These are phyloP conservation scores for Sordaria brevicollis DNA, from an alignment of 495 filamentous ascomycete genomes.

Conservation along the genomic window DNA sequence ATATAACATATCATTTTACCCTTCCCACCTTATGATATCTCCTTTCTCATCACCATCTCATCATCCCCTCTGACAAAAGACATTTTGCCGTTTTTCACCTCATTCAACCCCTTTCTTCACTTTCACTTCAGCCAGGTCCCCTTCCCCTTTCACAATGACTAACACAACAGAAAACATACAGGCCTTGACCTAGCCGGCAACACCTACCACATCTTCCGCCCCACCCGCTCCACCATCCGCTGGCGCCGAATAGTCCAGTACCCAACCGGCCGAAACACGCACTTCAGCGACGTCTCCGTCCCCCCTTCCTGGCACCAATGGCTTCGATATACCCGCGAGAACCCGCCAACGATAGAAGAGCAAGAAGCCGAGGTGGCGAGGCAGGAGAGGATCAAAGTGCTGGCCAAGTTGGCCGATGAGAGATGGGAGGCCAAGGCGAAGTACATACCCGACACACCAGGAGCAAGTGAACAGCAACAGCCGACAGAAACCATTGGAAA, in stretches of 20 bases:
- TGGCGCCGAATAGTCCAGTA: slow-evolving; percentile 61
- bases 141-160: background rate
- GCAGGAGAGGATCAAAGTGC: slow-evolving; percentile 55
- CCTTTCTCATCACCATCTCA: background rate
- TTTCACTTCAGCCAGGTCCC: background rate
- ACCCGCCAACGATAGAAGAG: slow-evolving; percentile 65
- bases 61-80: too few relatives aligned
- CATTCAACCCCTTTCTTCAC: slow-evolving; percentile 3
- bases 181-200: slow-evolving; percentile 81
- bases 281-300: slow-evolving; percentile 52
- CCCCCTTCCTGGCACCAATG: slow-evolving; percentile 90
- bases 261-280: slow-evolving; percentile 36
- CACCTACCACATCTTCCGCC: slow-evolving; percentile 87
- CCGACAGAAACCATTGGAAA: background rate
- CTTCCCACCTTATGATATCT: background rate
- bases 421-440: slow-evolving; percentile 70
- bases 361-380: slow-evolving; percentile 60
- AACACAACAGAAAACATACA: slow-evolving; percentile 23
- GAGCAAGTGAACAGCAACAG: slow-evolving; percentile 10
- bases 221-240: slow-evolving; percentile 35
- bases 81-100: background rate
- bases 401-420: slow-evolving; percentile 72
- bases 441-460: slow-evolving; percentile 13
- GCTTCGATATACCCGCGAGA: slow-evolving; percentile 70
- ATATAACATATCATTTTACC: background rate